Evolutionary conservation across 2,329 filamentous ascomycete species (phyloP).

Genomic region (Epichloe coenophiala): DNA sequence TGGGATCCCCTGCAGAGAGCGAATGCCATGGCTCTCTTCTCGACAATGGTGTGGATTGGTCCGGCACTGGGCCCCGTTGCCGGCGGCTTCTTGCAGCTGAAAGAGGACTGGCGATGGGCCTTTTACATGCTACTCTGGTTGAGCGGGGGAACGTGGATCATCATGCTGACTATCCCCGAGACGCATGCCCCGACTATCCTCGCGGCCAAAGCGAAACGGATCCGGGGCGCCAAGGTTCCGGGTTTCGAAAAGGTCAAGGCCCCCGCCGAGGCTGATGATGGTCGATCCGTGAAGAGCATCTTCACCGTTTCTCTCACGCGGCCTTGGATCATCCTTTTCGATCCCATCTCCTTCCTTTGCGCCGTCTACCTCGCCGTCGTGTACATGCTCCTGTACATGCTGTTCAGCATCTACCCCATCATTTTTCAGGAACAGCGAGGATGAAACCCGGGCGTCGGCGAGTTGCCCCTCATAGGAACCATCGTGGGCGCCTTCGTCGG

Average conservation of each 20-base stretch:
- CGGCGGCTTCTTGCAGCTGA: slow-evolving; percentile 42
- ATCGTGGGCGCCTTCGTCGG: slow-evolving; percentile 34
- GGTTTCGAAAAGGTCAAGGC: slow-evolving; percentile 39
- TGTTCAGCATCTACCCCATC: slow-evolving; percentile 44
- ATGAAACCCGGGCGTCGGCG: slow-evolving; percentile 39
- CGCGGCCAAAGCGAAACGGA: slow-evolving; percentile 36
- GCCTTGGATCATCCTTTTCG: slow-evolving; percentile 40
- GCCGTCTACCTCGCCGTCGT: slow-evolving; percentile 40
- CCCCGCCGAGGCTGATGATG: slow-evolving; percentile 30
- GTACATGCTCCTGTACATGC: slow-evolving; percentile 41
- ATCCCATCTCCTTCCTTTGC: slow-evolving; percentile 36
- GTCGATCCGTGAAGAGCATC: slow-evolving; percentile 27
- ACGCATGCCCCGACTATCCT: slow-evolving; percentile 39
- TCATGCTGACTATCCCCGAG: slow-evolving; percentile 47
- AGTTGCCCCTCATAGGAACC: slow-evolving; percentile 37
- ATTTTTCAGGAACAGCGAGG: slow-evolving; percentile 38
- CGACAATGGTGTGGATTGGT: slow-evolving; percentile 38
- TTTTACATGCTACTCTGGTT: slow-evolving; percentile 35
- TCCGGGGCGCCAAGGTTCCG: slow-evolving; percentile 32
- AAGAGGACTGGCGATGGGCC: slow-evolving; percentile 39
- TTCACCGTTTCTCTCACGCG: slow-evolving; percentile 39
- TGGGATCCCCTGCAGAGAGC: slow-evolving; percentile 38
- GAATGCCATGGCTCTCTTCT: slow-evolving; percentile 40
- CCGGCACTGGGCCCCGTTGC: slow-evolving; percentile 40
- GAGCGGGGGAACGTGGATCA: slow-evolving; percentile 20